Conservation (phyloP, 2,329 filamentous ascomycete genomes). For the Sphaerulina populicola region DNA sequence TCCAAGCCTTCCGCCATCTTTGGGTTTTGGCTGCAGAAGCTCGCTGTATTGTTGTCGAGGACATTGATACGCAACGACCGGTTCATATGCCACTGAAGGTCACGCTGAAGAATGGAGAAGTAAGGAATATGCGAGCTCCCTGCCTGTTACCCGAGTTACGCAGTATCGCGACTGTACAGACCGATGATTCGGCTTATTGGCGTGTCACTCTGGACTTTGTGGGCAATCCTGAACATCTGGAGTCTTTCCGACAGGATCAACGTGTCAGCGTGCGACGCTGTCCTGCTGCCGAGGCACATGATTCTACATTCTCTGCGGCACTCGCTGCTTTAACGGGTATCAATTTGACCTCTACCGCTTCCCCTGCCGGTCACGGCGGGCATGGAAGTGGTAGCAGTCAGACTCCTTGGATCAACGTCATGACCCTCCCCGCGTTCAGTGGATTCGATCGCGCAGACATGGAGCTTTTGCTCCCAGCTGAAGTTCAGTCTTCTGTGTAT, state of each 20-base stretch:
- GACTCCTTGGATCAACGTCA: conserved; percentile 60
- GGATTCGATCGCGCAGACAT: conserved; percentile 57
- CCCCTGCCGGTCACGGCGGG: conserved; percentile 23
- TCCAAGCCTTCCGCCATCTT: conserved; percentile 93
- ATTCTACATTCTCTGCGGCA: conserved; percentile 56
- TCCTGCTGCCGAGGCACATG: conserved; percentile 46
- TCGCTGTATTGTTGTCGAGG: conserved; percentile 78
- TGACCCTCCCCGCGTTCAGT: conserved; percentile 50
- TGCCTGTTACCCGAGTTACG: conserved; percentile 57
- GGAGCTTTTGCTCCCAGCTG: conserved; percentile 35
- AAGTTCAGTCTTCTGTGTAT: conserved; percentile 37
- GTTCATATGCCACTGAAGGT: conserved; percentile 46
- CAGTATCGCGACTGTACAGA: conserved; percentile 54
- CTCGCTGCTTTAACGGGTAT: conserved; percentile 62
- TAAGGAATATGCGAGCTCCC: conserved; percentile 41
- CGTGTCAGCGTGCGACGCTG: conserved; percentile 66
- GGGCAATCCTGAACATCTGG: conserved; percentile 52
- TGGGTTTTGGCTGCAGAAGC: conserved; percentile 92
- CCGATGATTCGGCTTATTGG: conserved; percentile 65
- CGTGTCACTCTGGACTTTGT: conserved; percentile 68
- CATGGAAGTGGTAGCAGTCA: conserved; percentile 27
- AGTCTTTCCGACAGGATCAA: conserved; percentile 60
- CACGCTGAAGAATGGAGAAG: conserved; percentile 22
- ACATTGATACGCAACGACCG: conserved; percentile 73
- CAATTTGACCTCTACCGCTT: conserved; percentile 31